phyloP scores from a whole-genome alignment of 2,329 filamentous ascomycete species.

The Colletotrichum destructivum region DNA sequence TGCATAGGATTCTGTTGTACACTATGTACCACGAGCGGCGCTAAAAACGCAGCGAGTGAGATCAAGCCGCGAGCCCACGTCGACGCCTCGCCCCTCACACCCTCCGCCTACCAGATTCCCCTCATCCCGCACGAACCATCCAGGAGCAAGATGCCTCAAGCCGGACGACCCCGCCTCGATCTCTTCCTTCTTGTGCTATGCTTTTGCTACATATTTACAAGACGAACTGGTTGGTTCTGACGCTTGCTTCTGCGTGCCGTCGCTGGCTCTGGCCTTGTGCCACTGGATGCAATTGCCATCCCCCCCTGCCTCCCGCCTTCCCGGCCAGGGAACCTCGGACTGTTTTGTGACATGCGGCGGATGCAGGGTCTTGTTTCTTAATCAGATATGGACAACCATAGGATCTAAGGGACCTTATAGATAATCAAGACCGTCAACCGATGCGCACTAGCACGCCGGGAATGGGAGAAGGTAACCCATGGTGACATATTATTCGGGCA shows the following conservation, averaged over 20 bases:
- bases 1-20: not conserved
- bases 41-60: conserved; percentile 27
- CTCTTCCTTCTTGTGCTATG: not conserved
- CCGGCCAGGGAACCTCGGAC: conserved; percentile 11
- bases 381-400: not conserved
- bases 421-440: not conserved
- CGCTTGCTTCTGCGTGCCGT: conserved; percentile 6
- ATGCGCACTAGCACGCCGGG: not conserved
- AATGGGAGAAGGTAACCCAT: not conserved
- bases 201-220: not conserved
- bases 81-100: conserved; percentile 5
- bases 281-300: conserved; percentile 8
- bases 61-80: conserved; percentile 37
- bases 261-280: conserved; percentile 4
- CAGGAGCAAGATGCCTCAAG: not conserved
- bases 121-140: not conserved
- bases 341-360: conserved; percentile 5
- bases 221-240: conserved; percentile 16
- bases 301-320: not conserved
- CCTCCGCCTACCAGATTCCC: not conserved
- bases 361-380: conserved; percentile 6
- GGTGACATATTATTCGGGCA: not conserved
- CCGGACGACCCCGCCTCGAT: not conserved
- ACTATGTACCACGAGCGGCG: not conserved
- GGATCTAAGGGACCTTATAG: not conserved